Conservation (phyloP, 805 yeast species). For the Ogataea chonburiensis region DNA sequence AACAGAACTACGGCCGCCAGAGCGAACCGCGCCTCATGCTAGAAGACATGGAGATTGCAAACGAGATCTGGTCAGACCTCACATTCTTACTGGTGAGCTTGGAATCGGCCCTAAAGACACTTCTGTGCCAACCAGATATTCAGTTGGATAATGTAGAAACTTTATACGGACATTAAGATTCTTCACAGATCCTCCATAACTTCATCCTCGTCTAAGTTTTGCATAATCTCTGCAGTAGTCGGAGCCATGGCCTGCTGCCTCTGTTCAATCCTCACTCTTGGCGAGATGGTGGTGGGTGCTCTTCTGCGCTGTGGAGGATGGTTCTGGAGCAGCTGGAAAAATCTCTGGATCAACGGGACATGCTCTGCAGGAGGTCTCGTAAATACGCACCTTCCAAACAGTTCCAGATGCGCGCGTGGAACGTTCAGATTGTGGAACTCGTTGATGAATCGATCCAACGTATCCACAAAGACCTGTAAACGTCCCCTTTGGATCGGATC, state of each 20-base stretch:
- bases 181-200: constrained; percentile 36
- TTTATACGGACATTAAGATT: constrained; percentile 9
- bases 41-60: constrained; percentile 15
- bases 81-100: constrained; percentile 10
- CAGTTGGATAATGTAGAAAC: constrained; percentile 9
- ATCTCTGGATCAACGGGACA: constrained; percentile 32
- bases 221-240: constrained; percentile 27
- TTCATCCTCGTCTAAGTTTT: constrained; percentile 46
- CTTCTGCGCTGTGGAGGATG: constrained; percentile 16
- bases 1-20: constrained; percentile 19
- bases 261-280: constrained; percentile 11
- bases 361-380: constrained; percentile 31
- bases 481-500: constrained; percentile 28
- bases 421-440: constrained; percentile 30
- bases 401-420: constrained; percentile 27
- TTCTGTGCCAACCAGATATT: constrained; percentile 5
- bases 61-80: constrained; percentile 17
- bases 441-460: constrained; percentile 30
- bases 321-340: constrained; percentile 30
- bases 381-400: constrained; percentile 33
- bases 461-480: constrained; percentile 28
- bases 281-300: constrained; percentile 8
- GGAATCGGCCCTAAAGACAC: constrained; percentile 11
- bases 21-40: constrained; percentile 24
- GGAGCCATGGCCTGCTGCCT: constrained; percentile 12